phyloP scores from a whole-genome alignment of 2,329 filamentous ascomycete genomes.

The Orbilia javanica region DNA sequence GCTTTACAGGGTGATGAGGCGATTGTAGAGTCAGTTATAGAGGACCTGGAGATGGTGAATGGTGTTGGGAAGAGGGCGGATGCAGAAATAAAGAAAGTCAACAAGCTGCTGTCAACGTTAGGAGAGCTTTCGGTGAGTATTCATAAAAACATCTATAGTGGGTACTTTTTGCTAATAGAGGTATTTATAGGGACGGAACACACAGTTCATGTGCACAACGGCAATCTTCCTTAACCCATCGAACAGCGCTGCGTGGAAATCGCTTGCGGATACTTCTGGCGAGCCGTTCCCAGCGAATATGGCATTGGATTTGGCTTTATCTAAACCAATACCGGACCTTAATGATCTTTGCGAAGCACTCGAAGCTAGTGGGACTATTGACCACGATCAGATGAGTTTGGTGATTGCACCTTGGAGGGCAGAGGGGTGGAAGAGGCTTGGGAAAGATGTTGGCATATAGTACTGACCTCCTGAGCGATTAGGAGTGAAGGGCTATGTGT shows the following conservation, averaged over 20 bases:
- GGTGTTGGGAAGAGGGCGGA: slow-evolving; percentile 75
- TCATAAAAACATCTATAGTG: not conserved
- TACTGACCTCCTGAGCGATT: not conserved
- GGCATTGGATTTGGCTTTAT: slow-evolving; percentile 82
- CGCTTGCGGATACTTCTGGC: slow-evolving; percentile 74
- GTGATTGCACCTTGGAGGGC: slow-evolving; percentile 84
- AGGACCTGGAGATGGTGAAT: slow-evolving; percentile 80
- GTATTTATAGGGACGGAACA: slow-evolving; percentile 20
- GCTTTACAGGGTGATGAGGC: slow-evolving; percentile 83
- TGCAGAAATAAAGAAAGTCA: slow-evolving; percentile 76
- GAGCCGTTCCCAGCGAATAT: slow-evolving; percentile 75
- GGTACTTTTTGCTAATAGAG: not conserved
- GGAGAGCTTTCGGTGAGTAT: slow-evolving; percentile 65
- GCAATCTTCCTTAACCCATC: slow-evolving; percentile 83
- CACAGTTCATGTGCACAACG: slow-evolving; percentile 68
- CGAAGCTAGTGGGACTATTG: slow-evolving; percentile 77
- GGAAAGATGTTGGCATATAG: slow-evolving; percentile 60
- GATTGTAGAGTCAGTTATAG: slow-evolving; percentile 81
- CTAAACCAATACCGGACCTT: slow-evolving; percentile 76
- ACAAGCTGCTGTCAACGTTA: slow-evolving; percentile 81
- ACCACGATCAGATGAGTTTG: slow-evolving; percentile 81
- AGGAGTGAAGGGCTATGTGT: not conserved
- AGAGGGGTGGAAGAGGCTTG: slow-evolving; percentile 75
- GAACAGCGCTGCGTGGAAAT: slow-evolving; percentile 83
- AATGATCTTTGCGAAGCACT: slow-evolving; percentile 79